Base-by-base conservation (phyloP, 2,329 filamentous ascomycete genomes). In the Orbilia quercus region DNA sequence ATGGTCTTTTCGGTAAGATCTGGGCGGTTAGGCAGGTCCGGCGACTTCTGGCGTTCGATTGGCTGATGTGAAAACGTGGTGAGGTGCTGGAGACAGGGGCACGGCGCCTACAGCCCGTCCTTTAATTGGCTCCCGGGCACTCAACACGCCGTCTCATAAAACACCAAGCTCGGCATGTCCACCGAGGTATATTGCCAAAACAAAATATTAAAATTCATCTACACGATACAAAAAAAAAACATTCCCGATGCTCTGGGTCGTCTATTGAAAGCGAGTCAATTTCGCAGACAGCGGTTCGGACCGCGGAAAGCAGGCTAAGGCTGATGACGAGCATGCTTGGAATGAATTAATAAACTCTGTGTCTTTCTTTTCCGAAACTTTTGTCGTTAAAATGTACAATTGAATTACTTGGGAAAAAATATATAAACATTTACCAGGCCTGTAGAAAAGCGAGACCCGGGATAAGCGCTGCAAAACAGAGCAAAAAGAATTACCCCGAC, bases 1-100 rank as follows among this genome's bases (percentile, higher is more conserved):
- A 66, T 48, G 60, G 60, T 60, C 16, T 66, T 60, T 73, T 66
- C 54, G 69, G 69, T 66, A 73, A 72, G 69, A 73, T 73, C 69
- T 73, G 69, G 69, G 69, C 69, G 69, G 69, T 73, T 73, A 73
- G 60, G 69, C 60, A 73, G 69, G 60, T 72, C 67, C 67, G 58
- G 59, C 22, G 48, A 14, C 50, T 55, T 36, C 42, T 47, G 40
- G 7, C 31, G 23, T 66, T 66, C 47, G 47, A 73, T 73, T 73
- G 69, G 69, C 55, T 57, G 60, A 44, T 9, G 22, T 16, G 38
- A 73, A 73, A 73, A 73, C 69, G 69, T 73, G 69, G 69, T 55
- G 36, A 47, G 53, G 60, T 60, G 18, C 36, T 34, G 22, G 23
- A 51, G 16, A 22, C 66, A 65, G 48, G 69, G 69, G 69, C 40